Conservation (phyloP, 257 asterid species). For the Fraxinus cuspidata region DNA sequence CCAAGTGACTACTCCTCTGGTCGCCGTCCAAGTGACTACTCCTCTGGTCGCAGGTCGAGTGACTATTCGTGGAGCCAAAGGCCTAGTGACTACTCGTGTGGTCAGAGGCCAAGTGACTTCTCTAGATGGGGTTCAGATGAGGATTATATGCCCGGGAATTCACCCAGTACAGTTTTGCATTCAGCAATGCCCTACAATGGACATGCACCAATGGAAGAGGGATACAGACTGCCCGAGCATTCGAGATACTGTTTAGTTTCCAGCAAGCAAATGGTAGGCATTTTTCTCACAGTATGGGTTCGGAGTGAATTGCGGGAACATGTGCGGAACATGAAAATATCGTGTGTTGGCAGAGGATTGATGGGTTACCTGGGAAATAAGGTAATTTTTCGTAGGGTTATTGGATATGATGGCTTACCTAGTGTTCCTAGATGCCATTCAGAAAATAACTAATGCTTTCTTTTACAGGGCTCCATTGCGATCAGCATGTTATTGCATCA, state of each 20-base stretch:
- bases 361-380: conserved; percentile 99
- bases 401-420: neutral
- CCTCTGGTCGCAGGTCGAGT: conserved; percentile 76
- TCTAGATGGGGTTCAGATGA: conserved; percentile 93
- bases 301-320: conserved; percentile 86
- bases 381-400: conserved; percentile 40
- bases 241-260: conserved; percentile 79
- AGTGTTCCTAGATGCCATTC: neutral
- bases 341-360: conserved; percentile 94
- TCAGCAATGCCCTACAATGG: conserved; percentile 66
- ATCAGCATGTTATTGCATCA: conserved; percentile 95
- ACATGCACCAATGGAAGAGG: conserved; percentile 56
- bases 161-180: conserved; percentile 82
- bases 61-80: conserved; percentile 85
- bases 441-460: neutral
- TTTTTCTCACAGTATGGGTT: conserved; percentile 93
- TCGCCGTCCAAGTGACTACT: conserved; percentile 71
- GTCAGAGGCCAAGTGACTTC: conserved; percentile 83
- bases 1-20: conserved; percentile 76
- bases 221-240: conserved; percentile 39
- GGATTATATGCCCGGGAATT: conserved; percentile 76
- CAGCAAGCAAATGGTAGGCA: conserved; percentile 98
- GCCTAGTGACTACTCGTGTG: conserved; percentile 50
- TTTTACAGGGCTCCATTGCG: conserved; percentile 90
- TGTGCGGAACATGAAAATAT: conserved; percentile 79